Conservation (phyloP, 1,284 basidiomycete genomes). For the Naganishia sp. region DNA sequence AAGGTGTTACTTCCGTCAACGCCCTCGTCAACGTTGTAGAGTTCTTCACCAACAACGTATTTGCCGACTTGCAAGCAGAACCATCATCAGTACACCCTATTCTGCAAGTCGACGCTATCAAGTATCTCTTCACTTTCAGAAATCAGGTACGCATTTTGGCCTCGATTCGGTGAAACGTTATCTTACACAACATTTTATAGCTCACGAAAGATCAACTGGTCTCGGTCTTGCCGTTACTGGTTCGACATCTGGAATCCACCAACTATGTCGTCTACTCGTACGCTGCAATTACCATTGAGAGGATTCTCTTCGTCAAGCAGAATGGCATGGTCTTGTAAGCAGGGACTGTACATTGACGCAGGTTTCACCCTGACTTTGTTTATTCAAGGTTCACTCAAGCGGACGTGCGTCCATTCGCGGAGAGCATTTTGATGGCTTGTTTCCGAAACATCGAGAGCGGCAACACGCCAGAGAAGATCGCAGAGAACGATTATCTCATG, state of each 20-base stretch:
- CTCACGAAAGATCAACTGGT: constrained; percentile 92
- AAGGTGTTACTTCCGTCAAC: constrained; percentile 92
- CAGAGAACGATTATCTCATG: constrained; percentile 98
- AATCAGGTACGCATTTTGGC: constrained; percentile 67
- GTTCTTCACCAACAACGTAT: constrained; percentile 92
- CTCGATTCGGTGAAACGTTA: neutral
- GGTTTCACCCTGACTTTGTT: constrained; percentile 4
- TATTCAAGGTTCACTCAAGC: constrained; percentile 71
- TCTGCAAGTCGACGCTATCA: constrained; percentile 92
- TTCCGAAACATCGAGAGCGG: constrained; percentile 79
- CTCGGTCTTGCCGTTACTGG: constrained; percentile 83
- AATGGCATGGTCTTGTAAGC: constrained; percentile 68
- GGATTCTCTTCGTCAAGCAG: constrained; percentile 83
- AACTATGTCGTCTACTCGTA: constrained; percentile 76
- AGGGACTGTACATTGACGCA: constrained; percentile 35
- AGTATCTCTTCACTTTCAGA: constrained; percentile 89
- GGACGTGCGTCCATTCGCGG: constrained; percentile 81
- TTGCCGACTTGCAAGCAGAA: constrained; percentile 77
- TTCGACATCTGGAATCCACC: constrained; percentile 76
- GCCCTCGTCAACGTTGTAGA: constrained; percentile 88
- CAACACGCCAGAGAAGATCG: constrained; percentile 87
- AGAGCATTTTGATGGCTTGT: constrained; percentile 72
- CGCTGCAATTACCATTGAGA: constrained; percentile 71
- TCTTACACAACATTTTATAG: constrained; percentile 53
- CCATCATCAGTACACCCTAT: constrained; percentile 77